Evolutionary conservation across 805 yeast species (phyloP), one percentile per base, ranked within the genome.

Genomic region (Candida takata): DNA sequence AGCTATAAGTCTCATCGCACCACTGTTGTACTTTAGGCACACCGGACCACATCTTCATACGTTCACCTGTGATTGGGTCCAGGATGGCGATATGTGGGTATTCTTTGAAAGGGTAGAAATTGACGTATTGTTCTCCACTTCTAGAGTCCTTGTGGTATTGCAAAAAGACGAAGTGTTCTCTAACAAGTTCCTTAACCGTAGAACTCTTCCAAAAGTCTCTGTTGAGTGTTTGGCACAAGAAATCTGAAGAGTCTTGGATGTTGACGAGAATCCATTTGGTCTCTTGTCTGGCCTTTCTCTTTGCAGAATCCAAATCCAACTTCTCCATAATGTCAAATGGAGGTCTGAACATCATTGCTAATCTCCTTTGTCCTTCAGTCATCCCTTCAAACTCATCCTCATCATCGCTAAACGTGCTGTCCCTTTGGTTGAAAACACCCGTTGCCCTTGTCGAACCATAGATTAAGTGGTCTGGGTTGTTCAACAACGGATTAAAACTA

Each of bases 31-130:
- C 65, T 14, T 62, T 61, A 0, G 94, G 94, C 1, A 76, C 79
- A 1, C 72, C 74, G n/a, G 67, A 62, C 95, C 97, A 92, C 35
- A 67, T 68, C 46, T 72, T 71, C 37, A 86, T 72, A 41, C 95
- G 69, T 59, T 92, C 99, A 16, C 97, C 97, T 0, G 98, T 92
- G 55, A 88, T 76, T 3, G 98, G 97, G 52, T 92, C 99, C 33
- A 92, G 56, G 27, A 92, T 84, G 1, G 96, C 84, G 28, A 92
- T 78, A 55, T 92, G 97, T 2, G 99, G 99, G 54, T 64, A 81
- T 17, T 70, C 72, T 2, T 66, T 60, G 31, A 84, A 69, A 4
- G 81, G 79, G 56, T 92, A 88, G 50, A 83, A 80, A 43, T 81
- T 78, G 14, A 69, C 49, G 55, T 85, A 92, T 41, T 69, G 72